Conservation (phyloP, 495 filamentous ascomycete species). For the Achaetomiella virescens region DNA sequence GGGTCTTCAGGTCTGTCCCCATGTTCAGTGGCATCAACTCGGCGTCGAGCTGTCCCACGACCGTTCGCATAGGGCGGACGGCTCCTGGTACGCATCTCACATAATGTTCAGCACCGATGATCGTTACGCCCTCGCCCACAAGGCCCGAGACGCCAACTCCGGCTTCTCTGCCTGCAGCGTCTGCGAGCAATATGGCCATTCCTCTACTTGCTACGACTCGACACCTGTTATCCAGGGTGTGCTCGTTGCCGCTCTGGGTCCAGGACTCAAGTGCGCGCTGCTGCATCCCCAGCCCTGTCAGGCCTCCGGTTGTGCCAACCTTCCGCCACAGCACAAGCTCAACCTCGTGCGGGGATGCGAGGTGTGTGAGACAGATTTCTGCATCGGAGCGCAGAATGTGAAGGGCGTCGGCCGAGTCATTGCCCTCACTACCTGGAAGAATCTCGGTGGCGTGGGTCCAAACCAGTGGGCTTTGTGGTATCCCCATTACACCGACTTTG, state of each 20-base stretch:
- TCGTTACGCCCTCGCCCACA: neutral
- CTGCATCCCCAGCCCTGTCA: neutral
- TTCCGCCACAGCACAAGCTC: neutral
- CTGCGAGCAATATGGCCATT: too few species aligned
- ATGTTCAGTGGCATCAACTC: neutral
- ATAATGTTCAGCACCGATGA: neutral
- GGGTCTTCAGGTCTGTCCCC: neutral
- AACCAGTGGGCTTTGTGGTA: neutral
- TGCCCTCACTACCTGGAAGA: neutral
- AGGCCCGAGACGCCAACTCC: neutral
- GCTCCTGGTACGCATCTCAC: neutral
- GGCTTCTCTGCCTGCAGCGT: neutral
- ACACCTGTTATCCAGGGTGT: neutral
- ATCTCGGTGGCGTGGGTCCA: neutral
- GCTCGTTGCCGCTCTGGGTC: neutral
- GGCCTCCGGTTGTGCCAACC: neutral
- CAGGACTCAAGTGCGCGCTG: neutral
- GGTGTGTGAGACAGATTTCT: neutral
- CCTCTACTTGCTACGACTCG: neutral
- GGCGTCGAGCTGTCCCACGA: neutral
- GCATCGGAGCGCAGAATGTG: neutral
- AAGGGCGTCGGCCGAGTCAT: neutral
- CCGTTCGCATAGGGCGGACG: neutral
- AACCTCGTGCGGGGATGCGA: neutral
- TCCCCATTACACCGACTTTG: neutral